These are phyloP conservation scores for Quercus variabilis DNA, from an alignment of 306 rosid genomes.

Conservation along the genomic window DNA sequence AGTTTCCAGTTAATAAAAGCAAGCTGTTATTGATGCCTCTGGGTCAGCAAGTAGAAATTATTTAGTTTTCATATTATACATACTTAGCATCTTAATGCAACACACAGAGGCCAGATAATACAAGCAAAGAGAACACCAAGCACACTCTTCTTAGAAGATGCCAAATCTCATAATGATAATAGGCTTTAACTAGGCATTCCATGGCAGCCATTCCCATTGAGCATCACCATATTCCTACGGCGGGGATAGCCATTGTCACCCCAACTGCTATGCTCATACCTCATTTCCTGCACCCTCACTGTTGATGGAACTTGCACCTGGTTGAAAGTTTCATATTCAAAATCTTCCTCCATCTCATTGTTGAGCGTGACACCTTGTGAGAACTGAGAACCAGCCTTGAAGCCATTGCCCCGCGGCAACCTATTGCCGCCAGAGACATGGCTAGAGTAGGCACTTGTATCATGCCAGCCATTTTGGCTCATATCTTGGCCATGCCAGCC, in stretches of 20 bases:
- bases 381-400: background rate
- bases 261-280: slow-evolving; percentile 20
- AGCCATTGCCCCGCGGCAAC: background rate
- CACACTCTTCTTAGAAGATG: background rate
- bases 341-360: slow-evolving; percentile 3
- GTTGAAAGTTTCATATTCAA: slow-evolving; percentile 14
- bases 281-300: slow-evolving; percentile 28
- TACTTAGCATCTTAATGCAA: background rate
- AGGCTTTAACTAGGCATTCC: slow-evolving; percentile 7
- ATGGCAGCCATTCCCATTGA: background rate
- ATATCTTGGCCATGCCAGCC: slow-evolving; percentile 7
- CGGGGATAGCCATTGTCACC: background rate
- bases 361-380: background rate
- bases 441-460: background rate
- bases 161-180: background rate
- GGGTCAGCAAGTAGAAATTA: background rate
- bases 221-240: slow-evolving; percentile 9
- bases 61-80: background rate
- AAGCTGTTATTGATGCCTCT: background rate
- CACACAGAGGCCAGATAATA: background rate
- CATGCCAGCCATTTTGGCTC: slow-evolving; percentile 4
- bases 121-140: background rate
- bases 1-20: background rate
- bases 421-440: slow-evolving; percentile 6
- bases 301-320: slow-evolving; percentile 9